phyloP scores from a whole-genome alignment of 495 filamentous ascomycete species.

The Pseudoneurospora amorphoporcata region DNA sequence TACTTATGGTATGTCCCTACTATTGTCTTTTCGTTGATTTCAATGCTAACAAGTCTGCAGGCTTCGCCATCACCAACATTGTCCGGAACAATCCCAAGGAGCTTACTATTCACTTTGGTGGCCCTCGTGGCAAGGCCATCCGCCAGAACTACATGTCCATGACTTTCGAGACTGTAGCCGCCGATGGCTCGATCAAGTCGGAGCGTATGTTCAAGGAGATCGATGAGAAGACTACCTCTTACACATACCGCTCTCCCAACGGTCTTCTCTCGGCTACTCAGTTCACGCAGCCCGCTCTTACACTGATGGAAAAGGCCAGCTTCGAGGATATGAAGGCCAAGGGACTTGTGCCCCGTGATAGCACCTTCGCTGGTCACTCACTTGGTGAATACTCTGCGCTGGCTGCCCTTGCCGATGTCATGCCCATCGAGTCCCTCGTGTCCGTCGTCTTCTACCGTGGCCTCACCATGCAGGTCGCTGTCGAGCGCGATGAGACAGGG shows the following conservation, averaged over 20 bases:
- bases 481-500: slow-evolving; percentile 86
- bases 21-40: neutral
- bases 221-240: slow-evolving; percentile 78
- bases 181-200: slow-evolving; percentile 87
- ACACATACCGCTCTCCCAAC: slow-evolving; percentile 92
- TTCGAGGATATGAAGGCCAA: slow-evolving; percentile 99
- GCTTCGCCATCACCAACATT: slow-evolving; percentile 94
- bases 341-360: slow-evolving; percentile 90
- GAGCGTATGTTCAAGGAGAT: slow-evolving; percentile 99
- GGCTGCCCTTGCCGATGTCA: slow-evolving; percentile 92
- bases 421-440: slow-evolving; percentile 97
- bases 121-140: slow-evolving; percentile 91
- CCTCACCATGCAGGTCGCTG: slow-evolving; percentile 98
- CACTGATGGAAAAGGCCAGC: slow-evolving; percentile 98
- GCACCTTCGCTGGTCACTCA: slow-evolving; percentile 94
- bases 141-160: slow-evolving; percentile 99
- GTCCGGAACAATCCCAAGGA: slow-evolving; percentile 99
- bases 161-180: slow-evolving; percentile 93
- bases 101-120: slow-evolving; percentile 96
- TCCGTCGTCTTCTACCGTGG: slow-evolving; percentile 99
- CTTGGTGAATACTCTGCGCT: slow-evolving; percentile 97
- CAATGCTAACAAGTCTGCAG: slow-evolving; percentile 40
- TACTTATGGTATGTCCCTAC: slow-evolving; percentile 72
- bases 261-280: slow-evolving; percentile 95
- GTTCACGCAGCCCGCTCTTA: slow-evolving; percentile 95